Evolutionary conservation across 768 basidiomycete genomes (phyloP).

Genomic region (Leccinum longicurvipes): DNA sequence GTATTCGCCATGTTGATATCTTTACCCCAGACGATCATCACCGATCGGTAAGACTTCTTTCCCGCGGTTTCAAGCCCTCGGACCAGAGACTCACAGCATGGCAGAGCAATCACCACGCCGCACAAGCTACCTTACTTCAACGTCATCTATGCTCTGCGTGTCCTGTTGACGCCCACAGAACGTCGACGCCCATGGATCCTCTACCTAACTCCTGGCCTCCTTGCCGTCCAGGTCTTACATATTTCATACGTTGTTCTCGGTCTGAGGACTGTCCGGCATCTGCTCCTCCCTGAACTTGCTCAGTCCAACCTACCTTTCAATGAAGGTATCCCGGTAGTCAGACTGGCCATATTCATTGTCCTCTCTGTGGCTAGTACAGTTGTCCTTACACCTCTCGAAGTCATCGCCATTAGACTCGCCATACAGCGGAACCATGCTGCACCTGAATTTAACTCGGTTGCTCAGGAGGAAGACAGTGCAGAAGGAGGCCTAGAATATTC

Average conservation of each 20-base stretch:
- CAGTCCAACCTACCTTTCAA: conserved; percentile 30
- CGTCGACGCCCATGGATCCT: conserved; percentile 74
- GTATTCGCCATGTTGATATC: conserved; percentile 63
- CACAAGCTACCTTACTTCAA: conserved; percentile 67
- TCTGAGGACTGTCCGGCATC: conserved; percentile 40
- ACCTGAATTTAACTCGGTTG: conserved; percentile 67
- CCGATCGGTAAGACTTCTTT: conserved; percentile 57
- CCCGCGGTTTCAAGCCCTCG: not conserved
- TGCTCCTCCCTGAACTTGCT: conserved; percentile 57
- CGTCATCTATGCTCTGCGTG: conserved; percentile 54
- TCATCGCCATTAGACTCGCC: conserved; percentile 72
- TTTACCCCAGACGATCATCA: conserved; percentile 68
- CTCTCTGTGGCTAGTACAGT: conserved; percentile 54
- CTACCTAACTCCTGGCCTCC: conserved; percentile 72
- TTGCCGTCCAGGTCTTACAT: conserved; percentile 42
- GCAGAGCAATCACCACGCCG: conserved; percentile 80
- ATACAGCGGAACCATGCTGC: conserved; percentile 84
- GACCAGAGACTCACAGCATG: not conserved
- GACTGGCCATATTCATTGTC: conserved; percentile 52
- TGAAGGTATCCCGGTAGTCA: conserved; percentile 46
- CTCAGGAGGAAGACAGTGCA: conserved; percentile 67
- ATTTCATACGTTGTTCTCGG: conserved; percentile 45
- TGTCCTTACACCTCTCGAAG: conserved; percentile 73
- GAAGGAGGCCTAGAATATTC: conserved; percentile 61
- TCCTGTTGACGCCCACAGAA: conserved; percentile 80